Conservation (phyloP, 2,329 filamentous ascomycete species). For the Lasiodiplodia sp. region DNA sequence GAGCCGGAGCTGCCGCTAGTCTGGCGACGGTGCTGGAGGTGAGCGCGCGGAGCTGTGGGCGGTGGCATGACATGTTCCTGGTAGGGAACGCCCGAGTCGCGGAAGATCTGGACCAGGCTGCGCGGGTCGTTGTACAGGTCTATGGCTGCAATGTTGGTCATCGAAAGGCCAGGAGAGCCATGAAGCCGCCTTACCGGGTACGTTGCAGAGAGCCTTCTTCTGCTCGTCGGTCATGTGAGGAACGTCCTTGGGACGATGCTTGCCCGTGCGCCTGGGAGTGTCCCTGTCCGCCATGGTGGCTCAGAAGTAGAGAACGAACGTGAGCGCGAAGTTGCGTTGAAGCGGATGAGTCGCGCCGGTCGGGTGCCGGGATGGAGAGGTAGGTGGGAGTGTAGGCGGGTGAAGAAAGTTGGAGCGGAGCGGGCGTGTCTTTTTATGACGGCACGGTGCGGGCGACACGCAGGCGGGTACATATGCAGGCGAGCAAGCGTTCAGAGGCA, state of each 20-base stretch:
- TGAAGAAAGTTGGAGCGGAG: neutral
- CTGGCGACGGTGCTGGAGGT: slow-evolving; percentile 4
- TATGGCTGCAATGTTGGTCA: neutral
- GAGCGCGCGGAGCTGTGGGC: neutral
- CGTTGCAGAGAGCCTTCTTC: neutral
- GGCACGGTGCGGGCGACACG: neutral
- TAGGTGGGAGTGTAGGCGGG: neutral
- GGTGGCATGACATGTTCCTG: neutral
- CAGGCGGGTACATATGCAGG: neutral
- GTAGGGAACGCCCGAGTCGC: slow-evolving; percentile 1
- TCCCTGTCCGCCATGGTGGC: neutral
- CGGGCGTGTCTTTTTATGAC: neutral
- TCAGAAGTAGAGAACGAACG: neutral
- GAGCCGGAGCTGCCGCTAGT: neutral
- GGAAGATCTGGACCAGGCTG: slow-evolving; percentile 20
- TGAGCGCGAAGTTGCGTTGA: neutral
- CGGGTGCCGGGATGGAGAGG: neutral
- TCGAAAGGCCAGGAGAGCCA: too few species aligned
- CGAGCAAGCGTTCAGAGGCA: neutral
- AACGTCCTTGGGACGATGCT: neutral
- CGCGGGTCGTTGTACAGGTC: slow-evolving; percentile 22
- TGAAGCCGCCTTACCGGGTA: neutral
- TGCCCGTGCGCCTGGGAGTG: neutral
- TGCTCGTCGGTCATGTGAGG: slow-evolving; percentile 12
- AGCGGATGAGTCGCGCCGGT: neutral